Percentiles rank a stretch among this genome's conserved stretches.
phyloP scores from a whole-genome alignment of 2,329 filamentous ascomycete genomes.

The Colletotrichum liaoningense region DNA sequence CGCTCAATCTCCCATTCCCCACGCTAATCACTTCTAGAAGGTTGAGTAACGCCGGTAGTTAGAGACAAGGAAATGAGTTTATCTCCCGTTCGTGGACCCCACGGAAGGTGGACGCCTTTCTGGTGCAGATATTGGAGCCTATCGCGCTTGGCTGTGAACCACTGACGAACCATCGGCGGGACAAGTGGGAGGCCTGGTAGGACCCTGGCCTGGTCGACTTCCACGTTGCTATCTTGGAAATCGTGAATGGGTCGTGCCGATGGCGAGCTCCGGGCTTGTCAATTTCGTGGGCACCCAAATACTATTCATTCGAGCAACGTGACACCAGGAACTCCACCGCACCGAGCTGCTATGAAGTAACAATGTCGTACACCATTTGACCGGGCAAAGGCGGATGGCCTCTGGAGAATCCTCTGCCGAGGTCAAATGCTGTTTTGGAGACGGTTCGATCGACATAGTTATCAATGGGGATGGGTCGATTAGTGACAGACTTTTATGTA shows the following conservation, averaged over 20 bases:
- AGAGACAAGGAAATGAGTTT: conserved; percentile 35
- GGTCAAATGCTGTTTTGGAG: conserved; percentile 14
- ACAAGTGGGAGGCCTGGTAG: conserved; percentile 27
- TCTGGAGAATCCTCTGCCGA: conserved; percentile 7
- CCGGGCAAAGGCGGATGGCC: background rate
- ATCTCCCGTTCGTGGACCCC: conserved; percentile 33
- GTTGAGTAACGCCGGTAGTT: conserved; percentile 34
- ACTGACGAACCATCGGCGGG: conserved; percentile 13
- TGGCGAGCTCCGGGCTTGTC: conserved; percentile 29
- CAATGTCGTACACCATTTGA: background rate
- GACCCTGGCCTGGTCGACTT: conserved; percentile 14
- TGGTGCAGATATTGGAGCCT: conserved; percentile 25
- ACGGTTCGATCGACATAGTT: conserved; percentile 18
- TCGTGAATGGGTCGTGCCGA: conserved; percentile 32
- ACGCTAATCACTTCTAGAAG: conserved; percentile 37
- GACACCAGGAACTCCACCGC: conserved; percentile 9
- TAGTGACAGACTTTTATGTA: conserved; percentile 2
- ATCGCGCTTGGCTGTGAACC: conserved; percentile 30
- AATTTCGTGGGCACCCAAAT: conserved; percentile 23
- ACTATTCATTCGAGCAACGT: conserved; percentile 1
- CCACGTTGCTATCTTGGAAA: conserved; percentile 21
- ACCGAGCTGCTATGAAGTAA: conserved; percentile 6
- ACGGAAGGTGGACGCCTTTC: conserved; percentile 12
- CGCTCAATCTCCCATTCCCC: conserved; percentile 35
- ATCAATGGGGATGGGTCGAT: background rate